These are phyloP conservation scores for Camellia japonica DNA, from an alignment of 148 eudicot species.

Conservation along the genomic window DNA sequence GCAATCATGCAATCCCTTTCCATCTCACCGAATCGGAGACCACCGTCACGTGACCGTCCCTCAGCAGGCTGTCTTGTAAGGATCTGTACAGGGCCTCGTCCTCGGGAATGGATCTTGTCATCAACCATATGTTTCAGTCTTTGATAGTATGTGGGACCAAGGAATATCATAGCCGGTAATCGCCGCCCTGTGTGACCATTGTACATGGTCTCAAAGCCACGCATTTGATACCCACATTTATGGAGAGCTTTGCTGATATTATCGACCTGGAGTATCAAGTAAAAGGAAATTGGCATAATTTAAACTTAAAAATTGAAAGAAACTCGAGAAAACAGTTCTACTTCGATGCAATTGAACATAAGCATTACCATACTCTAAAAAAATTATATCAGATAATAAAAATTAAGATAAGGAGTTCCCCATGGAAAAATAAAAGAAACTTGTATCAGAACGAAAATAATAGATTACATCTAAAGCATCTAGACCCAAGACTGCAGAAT, in stretches of 20 bases:
- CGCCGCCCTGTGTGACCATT: constrained; percentile 94
- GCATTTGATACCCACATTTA: constrained; percentile 98
- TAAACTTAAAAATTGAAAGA: background rate
- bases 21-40: constrained; percentile 98
- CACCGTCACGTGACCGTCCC: constrained; percentile 97
- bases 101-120: constrained; percentile 96
- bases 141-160: constrained; percentile 97
- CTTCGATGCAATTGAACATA: background rate
- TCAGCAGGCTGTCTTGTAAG: constrained; percentile 98
- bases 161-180: constrained; percentile 86
- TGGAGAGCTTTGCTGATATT: constrained; percentile 97
- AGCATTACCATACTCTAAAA: background rate
- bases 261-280: constrained; percentile 54
- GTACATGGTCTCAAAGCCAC: constrained; percentile 98
- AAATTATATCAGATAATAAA: too few species aligned
- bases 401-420: background rate
- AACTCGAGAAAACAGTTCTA: background rate
- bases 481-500: background rate
- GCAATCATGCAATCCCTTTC: constrained; percentile 99
- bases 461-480: background rate
- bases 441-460: background rate
- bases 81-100: constrained; percentile 96
- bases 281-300: background rate
- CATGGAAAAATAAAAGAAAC: background rate
- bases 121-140: constrained; percentile 98